phyloP scores from a whole-genome alignment of 1,139 yeast species.

The Blastobotrys illinoisensis region DNA sequence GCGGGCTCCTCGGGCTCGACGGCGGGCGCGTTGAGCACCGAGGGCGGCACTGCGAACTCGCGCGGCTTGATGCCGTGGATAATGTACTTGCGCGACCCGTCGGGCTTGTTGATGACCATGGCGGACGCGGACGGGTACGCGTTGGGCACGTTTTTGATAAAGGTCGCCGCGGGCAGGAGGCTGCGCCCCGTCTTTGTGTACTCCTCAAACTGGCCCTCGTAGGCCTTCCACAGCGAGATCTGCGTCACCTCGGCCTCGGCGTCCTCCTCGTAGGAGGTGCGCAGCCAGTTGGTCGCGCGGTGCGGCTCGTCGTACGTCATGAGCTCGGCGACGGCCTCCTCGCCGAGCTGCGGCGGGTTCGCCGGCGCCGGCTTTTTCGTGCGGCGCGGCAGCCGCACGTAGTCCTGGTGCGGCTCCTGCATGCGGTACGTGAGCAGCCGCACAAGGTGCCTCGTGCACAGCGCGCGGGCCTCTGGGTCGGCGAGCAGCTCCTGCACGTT shows the following conservation, averaged over 20 bases:
- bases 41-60: constrained; percentile 41
- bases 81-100: constrained; percentile 71
- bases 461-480: constrained; percentile 35
- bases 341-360: constrained; percentile 63
- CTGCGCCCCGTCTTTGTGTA: constrained; percentile 40
- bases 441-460: constrained; percentile 45
- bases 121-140: constrained; percentile 93
- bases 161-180: constrained; percentile 90
- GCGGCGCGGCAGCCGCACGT: constrained; percentile 35
- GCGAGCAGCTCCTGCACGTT: constrained; percentile 30
- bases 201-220: constrained; percentile 73
- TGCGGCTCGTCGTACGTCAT: constrained; percentile 73
- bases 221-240: constrained; percentile 91
- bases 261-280: constrained; percentile 81
- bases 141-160: constrained; percentile 85
- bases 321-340: constrained; percentile 57
- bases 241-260: constrained; percentile 85
- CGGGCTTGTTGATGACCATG: constrained; percentile 64
- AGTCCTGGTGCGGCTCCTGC: constrained; percentile 31
- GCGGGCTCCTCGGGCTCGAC: constrained; percentile 8
- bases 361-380: constrained; percentile 39
- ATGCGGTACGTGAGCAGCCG: constrained; percentile 54
- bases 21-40: constrained; percentile 18
- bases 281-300: constrained; percentile 92
- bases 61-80: constrained; percentile 86